Conservation (phyloP, 805 yeast species). For the Pichia phayaonensis region DNA sequence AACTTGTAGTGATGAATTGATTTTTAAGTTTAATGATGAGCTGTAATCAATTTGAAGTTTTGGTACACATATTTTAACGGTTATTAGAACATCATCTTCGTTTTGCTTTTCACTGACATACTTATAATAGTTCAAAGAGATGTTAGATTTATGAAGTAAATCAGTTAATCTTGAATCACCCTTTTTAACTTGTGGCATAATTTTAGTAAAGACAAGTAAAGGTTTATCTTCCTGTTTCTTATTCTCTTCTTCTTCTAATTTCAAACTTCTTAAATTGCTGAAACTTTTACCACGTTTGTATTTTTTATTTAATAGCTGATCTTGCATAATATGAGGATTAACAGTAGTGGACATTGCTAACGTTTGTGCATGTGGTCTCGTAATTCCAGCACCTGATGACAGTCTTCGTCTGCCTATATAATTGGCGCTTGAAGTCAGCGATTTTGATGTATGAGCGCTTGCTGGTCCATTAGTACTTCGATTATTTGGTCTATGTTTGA, state of each 20-base stretch:
- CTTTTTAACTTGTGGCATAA: neutral
- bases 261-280: neutral
- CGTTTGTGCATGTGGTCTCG: neutral
- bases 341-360: neutral
- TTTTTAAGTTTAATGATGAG: conserved; percentile 17
- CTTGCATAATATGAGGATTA: neutral
- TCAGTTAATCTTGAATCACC: conserved; percentile 29
- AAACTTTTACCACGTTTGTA: conserved; percentile 1
- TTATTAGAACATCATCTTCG: conserved; percentile 6
- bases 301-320: neutral
- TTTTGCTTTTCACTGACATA: conserved; percentile 18
- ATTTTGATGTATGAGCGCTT: neutral
- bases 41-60: conserved; percentile 8
- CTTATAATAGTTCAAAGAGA: conserved; percentile 36
- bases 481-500: conserved; percentile 9
- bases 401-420: neutral
- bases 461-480: neutral
- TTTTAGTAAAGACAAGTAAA: neutral
- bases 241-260: neutral
- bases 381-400: neutral
- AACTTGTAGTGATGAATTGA: conserved; percentile 35
- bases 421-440: neutral
- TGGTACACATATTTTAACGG: conserved; percentile 17
- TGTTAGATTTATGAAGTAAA: conserved; percentile 35
- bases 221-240: neutral